phyloP scores from a whole-genome alignment of 2,329 filamentous ascomycete species.

The Drechmeria coniospora region DNA sequence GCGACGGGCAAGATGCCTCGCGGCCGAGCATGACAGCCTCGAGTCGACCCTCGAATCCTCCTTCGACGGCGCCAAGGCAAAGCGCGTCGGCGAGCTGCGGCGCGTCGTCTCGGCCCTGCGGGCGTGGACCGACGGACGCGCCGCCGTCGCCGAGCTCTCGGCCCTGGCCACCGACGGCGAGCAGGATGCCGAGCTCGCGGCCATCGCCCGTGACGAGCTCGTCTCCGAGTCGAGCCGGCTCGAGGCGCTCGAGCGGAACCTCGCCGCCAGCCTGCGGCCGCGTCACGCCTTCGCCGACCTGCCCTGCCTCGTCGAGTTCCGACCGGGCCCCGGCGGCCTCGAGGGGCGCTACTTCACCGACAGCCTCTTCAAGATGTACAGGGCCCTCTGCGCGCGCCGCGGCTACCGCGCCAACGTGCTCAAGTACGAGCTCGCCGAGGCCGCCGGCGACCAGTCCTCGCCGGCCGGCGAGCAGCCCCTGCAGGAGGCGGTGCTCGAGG shows the following conservation, averaged over 20 bases:
- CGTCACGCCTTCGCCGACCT: constrained; percentile 80
- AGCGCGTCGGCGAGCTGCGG: constrained; percentile 45
- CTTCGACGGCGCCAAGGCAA: constrained; percentile 43
- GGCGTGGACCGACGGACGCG: constrained; percentile 40
- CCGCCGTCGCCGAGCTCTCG: constrained; percentile 37
- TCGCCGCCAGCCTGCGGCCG: constrained; percentile 70
- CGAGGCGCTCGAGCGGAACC: constrained; percentile 43
- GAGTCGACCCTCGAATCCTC: constrained; percentile 30
- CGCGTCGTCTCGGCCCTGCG: constrained; percentile 40
- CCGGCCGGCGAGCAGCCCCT: constrained; percentile 52
- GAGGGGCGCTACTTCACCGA: constrained; percentile 86
- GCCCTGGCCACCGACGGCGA: constrained; percentile 23
- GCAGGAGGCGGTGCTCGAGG: constrained; percentile 75
- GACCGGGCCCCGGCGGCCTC: constrained; percentile 79
- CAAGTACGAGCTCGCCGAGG: constrained; percentile 67
- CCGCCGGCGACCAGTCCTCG: constrained; percentile 35
- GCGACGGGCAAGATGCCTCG: constrained; percentile 40
- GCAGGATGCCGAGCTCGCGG: constrained; percentile 53
- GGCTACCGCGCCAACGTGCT: constrained; percentile 53
- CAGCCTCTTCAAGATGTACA: constrained; percentile 82
- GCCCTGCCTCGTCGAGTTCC: constrained; percentile 81
- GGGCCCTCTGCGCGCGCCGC: constrained; percentile 53
- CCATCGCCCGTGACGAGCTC: constrained; percentile 71
- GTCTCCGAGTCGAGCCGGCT: constrained; percentile 47
- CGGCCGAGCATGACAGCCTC: constrained; percentile 42